These are phyloP conservation scores for Gossypium australe DNA, from an alignment of 345 rosid species.

Conservation along the genomic window DNA sequence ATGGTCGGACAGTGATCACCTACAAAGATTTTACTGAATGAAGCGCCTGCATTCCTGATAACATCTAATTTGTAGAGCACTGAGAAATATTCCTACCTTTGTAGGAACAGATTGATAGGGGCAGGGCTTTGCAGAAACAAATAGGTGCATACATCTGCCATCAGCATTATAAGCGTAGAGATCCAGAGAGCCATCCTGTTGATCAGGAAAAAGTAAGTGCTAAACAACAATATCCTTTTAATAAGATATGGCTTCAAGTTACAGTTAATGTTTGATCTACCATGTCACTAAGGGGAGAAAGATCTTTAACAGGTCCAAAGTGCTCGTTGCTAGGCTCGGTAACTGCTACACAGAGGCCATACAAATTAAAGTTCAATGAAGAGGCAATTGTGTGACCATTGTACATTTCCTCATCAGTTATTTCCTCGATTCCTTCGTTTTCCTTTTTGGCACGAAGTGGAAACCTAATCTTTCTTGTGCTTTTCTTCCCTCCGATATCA, in stretches of 20 bases:
- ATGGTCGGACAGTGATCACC: constrained; percentile 88
- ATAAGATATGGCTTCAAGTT: background rate
- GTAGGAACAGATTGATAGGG: constrained; percentile 82
- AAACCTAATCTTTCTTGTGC: constrained; percentile 40
- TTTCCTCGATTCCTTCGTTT: constrained; percentile 44
- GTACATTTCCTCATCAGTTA: constrained; percentile 73
- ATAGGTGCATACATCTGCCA: constrained; percentile 74
- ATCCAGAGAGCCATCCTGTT: constrained; percentile 91
- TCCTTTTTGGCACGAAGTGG: constrained; percentile 49
- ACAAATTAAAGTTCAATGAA: constrained; percentile 63
- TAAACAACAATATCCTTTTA: background rate
- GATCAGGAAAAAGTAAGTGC: constrained; percentile 13
- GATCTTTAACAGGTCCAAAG: constrained; percentile 76
- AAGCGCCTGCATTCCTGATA: constrained; percentile 11
- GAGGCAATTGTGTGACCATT: constrained; percentile 92
- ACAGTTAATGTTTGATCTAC: constrained; percentile 30
- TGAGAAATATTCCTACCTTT: constrained; percentile 46
- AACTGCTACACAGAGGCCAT: constrained; percentile 68
- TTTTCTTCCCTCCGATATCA: constrained; percentile 48
- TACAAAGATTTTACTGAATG: constrained; percentile 20
- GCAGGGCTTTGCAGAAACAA: constrained; percentile 76
- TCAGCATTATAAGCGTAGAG: constrained; percentile 63
- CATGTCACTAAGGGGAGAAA: constrained; percentile 90
- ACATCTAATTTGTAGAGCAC: background rate
- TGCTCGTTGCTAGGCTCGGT: constrained; percentile 42